phyloP scores from a whole-genome alignment of 768 basidiomycete species.

The Phlebiopsis gigantea region DNA sequence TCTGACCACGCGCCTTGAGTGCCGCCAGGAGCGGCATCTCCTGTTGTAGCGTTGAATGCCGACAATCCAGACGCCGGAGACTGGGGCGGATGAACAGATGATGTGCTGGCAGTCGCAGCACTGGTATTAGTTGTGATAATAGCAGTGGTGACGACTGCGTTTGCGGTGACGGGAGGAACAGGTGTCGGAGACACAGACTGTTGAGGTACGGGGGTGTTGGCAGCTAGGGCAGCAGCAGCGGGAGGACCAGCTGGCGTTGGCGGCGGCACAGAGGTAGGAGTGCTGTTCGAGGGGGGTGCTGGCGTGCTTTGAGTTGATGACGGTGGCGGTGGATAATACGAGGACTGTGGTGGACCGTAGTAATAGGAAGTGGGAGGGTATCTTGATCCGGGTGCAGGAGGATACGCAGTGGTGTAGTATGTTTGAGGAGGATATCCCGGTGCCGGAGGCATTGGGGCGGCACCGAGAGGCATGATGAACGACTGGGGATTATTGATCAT shows the following conservation, averaged over 20 bases:
- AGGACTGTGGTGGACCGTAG: constrained; percentile 37
- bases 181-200: constrained; percentile 17
- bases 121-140: not conserved
- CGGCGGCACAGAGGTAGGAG: constrained; percentile 18
- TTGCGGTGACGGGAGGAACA: not conserved
- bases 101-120: constrained; percentile 7
- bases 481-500: constrained; percentile 69
- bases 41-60: constrained; percentile 22
- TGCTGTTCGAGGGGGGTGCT: constrained; percentile 13
- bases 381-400: constrained; percentile 29
- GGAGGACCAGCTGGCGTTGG: constrained; percentile 13
- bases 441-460: constrained; percentile 37
- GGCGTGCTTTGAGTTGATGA: constrained; percentile 7
- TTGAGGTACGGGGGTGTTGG: constrained; percentile 9
- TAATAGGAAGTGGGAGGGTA: constrained; percentile 67
- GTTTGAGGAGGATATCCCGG: constrained; percentile 23
- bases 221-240: not conserved
- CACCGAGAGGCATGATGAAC: constrained; percentile 64
- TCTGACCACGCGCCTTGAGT: constrained; percentile 77
- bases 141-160: constrained; percentile 21
- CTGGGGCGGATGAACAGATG: constrained; percentile 1
- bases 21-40: constrained; percentile 28
- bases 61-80: constrained; percentile 17
- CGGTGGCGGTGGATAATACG: constrained; percentile 19
- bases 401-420: constrained; percentile 36